phyloP scores from a whole-genome alignment of 2,329 filamentous ascomycete species.

The Apiospora pterosperma region DNA sequence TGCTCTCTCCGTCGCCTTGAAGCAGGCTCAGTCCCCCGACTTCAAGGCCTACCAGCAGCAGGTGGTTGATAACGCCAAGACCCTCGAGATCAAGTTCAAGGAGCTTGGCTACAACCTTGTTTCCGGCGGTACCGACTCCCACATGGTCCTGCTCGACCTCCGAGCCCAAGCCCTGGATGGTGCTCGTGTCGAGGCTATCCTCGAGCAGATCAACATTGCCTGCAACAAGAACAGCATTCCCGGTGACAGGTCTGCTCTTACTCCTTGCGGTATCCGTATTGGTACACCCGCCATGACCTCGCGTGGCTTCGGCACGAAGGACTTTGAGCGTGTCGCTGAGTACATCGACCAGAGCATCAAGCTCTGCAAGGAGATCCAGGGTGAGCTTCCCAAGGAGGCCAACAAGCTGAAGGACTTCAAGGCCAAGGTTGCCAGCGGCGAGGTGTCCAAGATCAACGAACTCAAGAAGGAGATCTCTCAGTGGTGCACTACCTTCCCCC shows the following conservation, averaged over 20 bases:
- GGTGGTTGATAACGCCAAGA: conserved; percentile 90
- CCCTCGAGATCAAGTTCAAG: conserved; percentile 82
- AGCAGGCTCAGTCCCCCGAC: conserved; percentile 86
- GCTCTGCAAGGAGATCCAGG: conserved; percentile 86
- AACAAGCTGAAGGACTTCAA: conserved; percentile 99
- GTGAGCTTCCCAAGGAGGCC: conserved; percentile 83
- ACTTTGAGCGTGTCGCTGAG: conserved; percentile 84
- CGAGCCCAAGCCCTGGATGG: conserved; percentile 85
- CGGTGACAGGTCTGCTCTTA: conserved; percentile 94
- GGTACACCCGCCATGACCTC: conserved; percentile 97
- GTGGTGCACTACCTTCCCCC: conserved; percentile 89
- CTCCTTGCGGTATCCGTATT: conserved; percentile 91
- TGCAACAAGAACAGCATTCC: conserved; percentile 99
- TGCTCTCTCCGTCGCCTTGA: conserved; percentile 87
- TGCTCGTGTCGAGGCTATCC: conserved; percentile 89
- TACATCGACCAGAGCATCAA: conserved; percentile 91
- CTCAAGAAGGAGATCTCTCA: conserved; percentile 84
- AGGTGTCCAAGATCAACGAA: conserved; percentile 76
- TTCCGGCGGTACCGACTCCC: conserved; percentile 92
- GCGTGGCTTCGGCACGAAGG: conserved; percentile 86
- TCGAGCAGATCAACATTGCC: conserved; percentile 97
- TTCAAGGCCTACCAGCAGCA: conserved; percentile 94
- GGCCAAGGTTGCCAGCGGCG: conserved; percentile 77
- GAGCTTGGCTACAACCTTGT: conserved; percentile 90
- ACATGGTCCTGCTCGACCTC: conserved; percentile 94